phyloP scores from a whole-genome alignment of 2,329 filamentous ascomycete species.

The Diaporthe eres region DNA sequence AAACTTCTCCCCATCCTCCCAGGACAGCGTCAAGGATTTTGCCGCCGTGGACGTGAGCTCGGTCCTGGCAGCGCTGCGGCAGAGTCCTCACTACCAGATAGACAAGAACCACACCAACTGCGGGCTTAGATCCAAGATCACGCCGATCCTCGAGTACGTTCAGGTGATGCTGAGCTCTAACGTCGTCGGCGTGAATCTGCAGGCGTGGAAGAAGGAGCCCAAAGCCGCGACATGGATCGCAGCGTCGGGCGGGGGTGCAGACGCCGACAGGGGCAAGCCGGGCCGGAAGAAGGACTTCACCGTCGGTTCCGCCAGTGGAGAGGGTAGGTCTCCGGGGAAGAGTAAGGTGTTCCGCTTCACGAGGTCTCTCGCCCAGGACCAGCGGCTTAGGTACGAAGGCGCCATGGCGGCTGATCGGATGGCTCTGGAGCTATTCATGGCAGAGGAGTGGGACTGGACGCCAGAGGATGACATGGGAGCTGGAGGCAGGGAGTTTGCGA shows the following conservation, averaged over 20 bases:
- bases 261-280: conserved; percentile 35
- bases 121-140: conserved; percentile 74
- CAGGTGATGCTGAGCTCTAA: conserved; percentile 67
- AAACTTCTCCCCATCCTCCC: conserved; percentile 65
- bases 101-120: conserved; percentile 82
- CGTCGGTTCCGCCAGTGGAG: conserved; percentile 42
- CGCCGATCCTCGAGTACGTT: conserved; percentile 77
- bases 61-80: conserved; percentile 72
- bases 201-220: conserved; percentile 62
- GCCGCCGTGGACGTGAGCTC: conserved; percentile 74
- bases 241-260: conserved; percentile 38
- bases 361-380: conserved; percentile 63
- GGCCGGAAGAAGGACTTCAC: conserved; percentile 28
- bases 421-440: conserved; percentile 68
- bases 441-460: conserved; percentile 72
- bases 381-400: conserved; percentile 64
- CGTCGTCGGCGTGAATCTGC: conserved; percentile 59
- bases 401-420: conserved; percentile 65
- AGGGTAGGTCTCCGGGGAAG: background rate
- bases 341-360: conserved; percentile 63
- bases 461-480: conserved; percentile 55
- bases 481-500: conserved; percentile 32
- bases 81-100: conserved; percentile 80
- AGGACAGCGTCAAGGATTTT: conserved; percentile 60
- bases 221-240: conserved; percentile 56